These are phyloP conservation scores for Diaporthe sp. DNA, from an alignment of 2,329 filamentous ascomycete species.

Conservation along the genomic window DNA sequence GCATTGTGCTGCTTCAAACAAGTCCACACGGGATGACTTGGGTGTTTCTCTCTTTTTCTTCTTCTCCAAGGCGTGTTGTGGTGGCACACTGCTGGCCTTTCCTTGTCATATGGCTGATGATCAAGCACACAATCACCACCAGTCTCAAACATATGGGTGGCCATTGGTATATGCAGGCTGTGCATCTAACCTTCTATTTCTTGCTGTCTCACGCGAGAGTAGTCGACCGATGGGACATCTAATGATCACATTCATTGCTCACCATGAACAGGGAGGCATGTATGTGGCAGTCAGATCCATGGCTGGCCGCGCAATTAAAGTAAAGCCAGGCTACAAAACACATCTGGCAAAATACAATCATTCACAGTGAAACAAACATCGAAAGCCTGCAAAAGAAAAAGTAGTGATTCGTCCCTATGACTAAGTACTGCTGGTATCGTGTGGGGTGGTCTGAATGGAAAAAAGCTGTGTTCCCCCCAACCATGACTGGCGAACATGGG, in stretches of 20 bases:
- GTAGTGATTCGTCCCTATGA: constrained; percentile 1
- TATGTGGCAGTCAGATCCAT: not conserved
- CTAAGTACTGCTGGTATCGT: constrained; percentile 24
- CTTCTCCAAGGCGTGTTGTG: not conserved
- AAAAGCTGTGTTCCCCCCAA: not conserved
- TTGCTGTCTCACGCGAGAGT: not conserved
- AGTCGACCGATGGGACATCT: not conserved
- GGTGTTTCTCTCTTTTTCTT: not conserved
- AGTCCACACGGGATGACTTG: not conserved
- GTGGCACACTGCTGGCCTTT: not conserved
- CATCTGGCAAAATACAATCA: not conserved
- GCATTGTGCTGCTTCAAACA: not conserved
- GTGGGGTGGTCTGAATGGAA: not conserved
- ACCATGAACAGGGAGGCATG: not conserved
- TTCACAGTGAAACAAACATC: not conserved
- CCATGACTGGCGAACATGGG: not conserved
- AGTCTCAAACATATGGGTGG: not conserved
- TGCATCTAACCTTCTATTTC: not conserved
- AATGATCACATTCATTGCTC: not conserved
- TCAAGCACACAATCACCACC: constrained; percentile 2
- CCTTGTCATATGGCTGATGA: not conserved
- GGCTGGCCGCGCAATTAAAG: not conserved
- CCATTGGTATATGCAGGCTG: not conserved
- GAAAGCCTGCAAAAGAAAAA: not conserved
- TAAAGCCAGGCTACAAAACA: too few species aligned